Evolutionary conservation across 2,329 filamentous ascomycete genomes (phyloP).

Genomic region (Monosporascus sp.): DNA sequence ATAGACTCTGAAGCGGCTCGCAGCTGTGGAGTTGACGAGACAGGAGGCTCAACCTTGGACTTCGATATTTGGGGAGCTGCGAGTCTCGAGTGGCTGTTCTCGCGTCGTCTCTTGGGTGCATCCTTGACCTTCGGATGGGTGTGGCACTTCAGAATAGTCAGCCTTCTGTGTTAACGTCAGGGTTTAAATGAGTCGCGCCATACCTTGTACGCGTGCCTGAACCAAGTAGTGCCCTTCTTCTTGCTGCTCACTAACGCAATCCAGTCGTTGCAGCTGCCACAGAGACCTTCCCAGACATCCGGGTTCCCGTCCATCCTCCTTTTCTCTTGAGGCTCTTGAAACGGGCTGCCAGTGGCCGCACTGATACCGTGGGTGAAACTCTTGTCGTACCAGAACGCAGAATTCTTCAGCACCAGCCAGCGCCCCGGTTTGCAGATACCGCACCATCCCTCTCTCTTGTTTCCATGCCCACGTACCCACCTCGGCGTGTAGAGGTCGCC

Average conservation of each 20-base stretch:
- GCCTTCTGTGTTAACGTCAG: constrained; percentile 1
- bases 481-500: constrained; percentile 78
- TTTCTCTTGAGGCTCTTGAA: constrained; percentile 71
- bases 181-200: not conserved
- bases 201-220: constrained; percentile 83
- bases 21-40: constrained; percentile 38
- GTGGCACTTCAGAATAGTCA: constrained; percentile 50
- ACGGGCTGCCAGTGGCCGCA: constrained; percentile 71
- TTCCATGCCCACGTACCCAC: constrained; percentile 81
- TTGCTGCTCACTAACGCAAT: constrained; percentile 77
- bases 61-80: constrained; percentile 39
- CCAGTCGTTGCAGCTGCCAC: constrained; percentile 74
- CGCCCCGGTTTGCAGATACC: constrained; percentile 80
- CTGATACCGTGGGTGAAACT: constrained; percentile 84
- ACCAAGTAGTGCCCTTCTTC: constrained; percentile 92
- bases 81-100: constrained; percentile 49
- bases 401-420: constrained; percentile 86
- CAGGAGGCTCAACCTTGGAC: constrained; percentile 40
- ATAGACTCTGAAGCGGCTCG: constrained; percentile 30
- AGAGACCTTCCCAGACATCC: constrained; percentile 76
- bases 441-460: constrained; percentile 86
- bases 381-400: constrained; percentile 91
- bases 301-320: constrained; percentile 74
- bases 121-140: constrained; percentile 68
- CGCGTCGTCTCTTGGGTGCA: constrained; percentile 60